These are phyloP conservation scores for Corrigiola litoralis DNA, from an alignment of 179 eudicot genomes.

Conservation along the genomic window DNA sequence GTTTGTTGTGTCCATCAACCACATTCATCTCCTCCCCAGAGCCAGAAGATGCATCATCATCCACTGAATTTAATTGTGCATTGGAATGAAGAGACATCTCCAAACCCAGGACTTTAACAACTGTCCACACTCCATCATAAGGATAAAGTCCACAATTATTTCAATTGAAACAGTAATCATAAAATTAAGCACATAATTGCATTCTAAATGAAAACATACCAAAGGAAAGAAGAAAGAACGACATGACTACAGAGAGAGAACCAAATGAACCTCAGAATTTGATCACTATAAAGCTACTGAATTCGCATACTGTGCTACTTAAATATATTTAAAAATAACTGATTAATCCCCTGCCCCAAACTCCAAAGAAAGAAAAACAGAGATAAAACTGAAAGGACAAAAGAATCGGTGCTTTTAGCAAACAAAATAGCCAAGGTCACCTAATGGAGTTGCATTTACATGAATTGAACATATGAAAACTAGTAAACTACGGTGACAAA, in stretches of 20 bases:
- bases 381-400: no score
- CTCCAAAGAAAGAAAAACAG: neutral
- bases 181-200: neutral
- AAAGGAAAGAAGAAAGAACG: neutral
- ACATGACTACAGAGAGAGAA: neutral
- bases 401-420: neutral
- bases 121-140: conserved; percentile 35
- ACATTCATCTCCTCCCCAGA: conserved; percentile 60
- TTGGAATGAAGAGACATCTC: conserved; percentile 57
- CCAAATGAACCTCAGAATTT: neutral
- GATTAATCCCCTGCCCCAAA: neutral
- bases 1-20: conserved; percentile 52
- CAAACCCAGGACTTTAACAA: conserved; percentile 26
- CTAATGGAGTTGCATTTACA: neutral
- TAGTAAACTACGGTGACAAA: neutral
- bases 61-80: conserved; percentile 29
- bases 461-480: neutral
- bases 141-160: conserved; percentile 18
- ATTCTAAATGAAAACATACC: neutral
- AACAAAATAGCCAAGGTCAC: no score
- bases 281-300: neutral
- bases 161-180: neutral
- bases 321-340: neutral
- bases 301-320: neutral
- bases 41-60: conserved; percentile 67